A percentile compares a stretch with the other conserved stretches of the same genome.
Conservation (phyloP, 129 eudicot species). For the Escallonia herrerae region DNA sequence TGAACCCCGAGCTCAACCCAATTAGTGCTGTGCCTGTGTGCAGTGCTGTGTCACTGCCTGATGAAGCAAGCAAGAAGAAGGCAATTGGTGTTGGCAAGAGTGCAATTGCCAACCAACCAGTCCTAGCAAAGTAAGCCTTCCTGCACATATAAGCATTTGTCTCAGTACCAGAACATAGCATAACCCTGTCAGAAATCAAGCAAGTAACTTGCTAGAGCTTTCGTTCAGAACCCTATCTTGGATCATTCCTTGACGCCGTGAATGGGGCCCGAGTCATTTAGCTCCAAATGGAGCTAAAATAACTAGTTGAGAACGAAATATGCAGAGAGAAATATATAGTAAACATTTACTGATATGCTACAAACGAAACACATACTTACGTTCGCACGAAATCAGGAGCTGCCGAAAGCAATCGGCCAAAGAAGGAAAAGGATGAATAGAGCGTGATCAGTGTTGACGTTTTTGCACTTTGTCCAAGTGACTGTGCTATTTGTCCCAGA, state of each 20-base stretch:
- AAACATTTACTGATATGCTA: too few relatives aligned
- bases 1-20: constrained; percentile 85
- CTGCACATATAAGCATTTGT: constrained; percentile 26
- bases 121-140: constrained; percentile 70
- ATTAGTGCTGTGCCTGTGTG: constrained; percentile 59
- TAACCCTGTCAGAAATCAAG: too few relatives aligned
- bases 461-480: constrained; percentile 45
- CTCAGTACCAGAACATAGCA: too few relatives aligned
- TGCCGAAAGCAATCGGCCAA: constrained; percentile 88
- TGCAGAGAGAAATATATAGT: too few relatives aligned
- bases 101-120: constrained; percentile 83
- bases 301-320: too few relatives aligned
- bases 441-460: constrained; percentile 57
- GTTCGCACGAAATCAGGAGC: constrained; percentile 58
- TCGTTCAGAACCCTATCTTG: too few relatives aligned
- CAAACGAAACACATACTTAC: constrained; percentile 29
- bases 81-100: constrained; percentile 76
- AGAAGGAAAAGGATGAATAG: constrained; percentile 84
- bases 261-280: too few relatives aligned
- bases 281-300: too few relatives aligned
- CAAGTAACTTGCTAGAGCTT: too few relatives aligned
- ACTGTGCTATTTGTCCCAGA: constrained; percentile 77
- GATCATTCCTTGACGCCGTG: too few relatives aligned
- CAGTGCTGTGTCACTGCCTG: constrained; percentile 45
- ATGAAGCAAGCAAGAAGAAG: constrained; percentile 54